Evolutionary conservation across 2,329 filamentous ascomycete species (phyloP), one percentile per base, ranked within the genome.

Genomic region (Exophiala lecanii-corni): DNA sequence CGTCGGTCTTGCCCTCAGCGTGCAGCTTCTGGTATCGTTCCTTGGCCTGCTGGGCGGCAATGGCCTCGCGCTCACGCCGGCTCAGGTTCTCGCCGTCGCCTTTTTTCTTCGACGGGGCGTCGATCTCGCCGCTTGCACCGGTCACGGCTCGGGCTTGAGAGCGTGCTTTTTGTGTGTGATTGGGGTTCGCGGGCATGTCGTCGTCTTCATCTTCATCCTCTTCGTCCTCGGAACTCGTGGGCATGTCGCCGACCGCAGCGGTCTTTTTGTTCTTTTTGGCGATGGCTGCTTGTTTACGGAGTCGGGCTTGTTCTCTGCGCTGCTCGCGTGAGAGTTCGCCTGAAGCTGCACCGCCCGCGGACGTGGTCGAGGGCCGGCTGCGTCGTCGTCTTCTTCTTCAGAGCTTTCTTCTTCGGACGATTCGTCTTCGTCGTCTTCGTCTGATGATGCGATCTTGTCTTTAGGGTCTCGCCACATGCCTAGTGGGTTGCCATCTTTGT

Each of bases 1-100:
- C 86, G 49, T 98, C 92, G 33, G 92, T 97, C 80, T 97, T 97
- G 59, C 91, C 91, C 61, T 89, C 85, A 44, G 89, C 86, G 60
- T 96, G 91, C 57, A 96, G 66, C 69, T 94, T 94, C 73, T 88
- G 79, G 62, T 95, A 96, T 55, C 82, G 78, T 72, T 95, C 89
- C 65, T 89, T 89, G 20, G 87, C 88, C 62, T 91, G 85, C 51
- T 84, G 82, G 1, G 89, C 89, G 69, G 95, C 85, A 23, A 92
- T 60, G 2, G 89, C 86, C 71, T 97, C 83, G 15, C 81, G 70
- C 70, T 86, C 83, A 20, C 80, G 74, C 37, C 83, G 73, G 26
- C 77, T 81, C 35, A 86, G 67, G 61, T 84, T 78, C 17, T 67
- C 67, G 41, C 70, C 69, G 28, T 58, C 64, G 28, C 57, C 77